Evolutionary conservation across 306 rosid genomes (phyloP).

Genomic region (Cucumis hystrix): DNA sequence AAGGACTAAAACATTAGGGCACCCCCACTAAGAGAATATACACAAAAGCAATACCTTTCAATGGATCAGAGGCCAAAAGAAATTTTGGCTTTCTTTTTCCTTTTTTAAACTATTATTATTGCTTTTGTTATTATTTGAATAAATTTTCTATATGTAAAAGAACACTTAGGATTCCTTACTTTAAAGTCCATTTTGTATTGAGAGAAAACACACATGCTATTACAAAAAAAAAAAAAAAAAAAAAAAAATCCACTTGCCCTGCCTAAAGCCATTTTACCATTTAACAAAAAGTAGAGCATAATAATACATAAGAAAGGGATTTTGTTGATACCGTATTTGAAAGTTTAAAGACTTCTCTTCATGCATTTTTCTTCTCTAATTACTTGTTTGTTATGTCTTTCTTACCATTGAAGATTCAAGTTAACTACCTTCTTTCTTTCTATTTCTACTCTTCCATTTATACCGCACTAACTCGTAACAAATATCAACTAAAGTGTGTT

Average conservation of each 20-base stretch:
- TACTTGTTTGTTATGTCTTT: too few species aligned
- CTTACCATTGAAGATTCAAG: too few species aligned
- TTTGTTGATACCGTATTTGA: not conserved
- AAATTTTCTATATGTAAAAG: not conserved
- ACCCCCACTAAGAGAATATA: not conserved
- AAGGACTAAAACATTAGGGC: not conserved
- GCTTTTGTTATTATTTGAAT: too few species aligned
- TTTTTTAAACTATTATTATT: not conserved
- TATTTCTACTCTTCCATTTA: too few species aligned
- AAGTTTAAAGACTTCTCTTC: not conserved
- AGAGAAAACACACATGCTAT: not conserved
- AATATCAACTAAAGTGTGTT: too few species aligned
- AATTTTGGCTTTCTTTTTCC: slow-evolving; percentile 33
- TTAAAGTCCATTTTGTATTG: slow-evolving; percentile 27
- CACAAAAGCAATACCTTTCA: slow-evolving; percentile 13
- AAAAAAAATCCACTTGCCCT: not conserved
- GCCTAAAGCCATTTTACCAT: not conserved
- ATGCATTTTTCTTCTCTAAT: not conserved
- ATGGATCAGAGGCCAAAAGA: slow-evolving; percentile 25
- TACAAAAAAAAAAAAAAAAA: too few species aligned
- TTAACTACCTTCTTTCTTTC: too few species aligned
- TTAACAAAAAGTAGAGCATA: not conserved
- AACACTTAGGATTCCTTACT: slow-evolving; percentile 68
- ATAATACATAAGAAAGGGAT: slow-evolving; percentile 8
- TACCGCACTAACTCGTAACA: too few species aligned